A percentile compares a stretch with the other conserved stretches of the same genome.
Evolutionary conservation across 2,329 filamentous ascomycete genomes (phyloP).

Genomic region (Volutella citrinella): DNA sequence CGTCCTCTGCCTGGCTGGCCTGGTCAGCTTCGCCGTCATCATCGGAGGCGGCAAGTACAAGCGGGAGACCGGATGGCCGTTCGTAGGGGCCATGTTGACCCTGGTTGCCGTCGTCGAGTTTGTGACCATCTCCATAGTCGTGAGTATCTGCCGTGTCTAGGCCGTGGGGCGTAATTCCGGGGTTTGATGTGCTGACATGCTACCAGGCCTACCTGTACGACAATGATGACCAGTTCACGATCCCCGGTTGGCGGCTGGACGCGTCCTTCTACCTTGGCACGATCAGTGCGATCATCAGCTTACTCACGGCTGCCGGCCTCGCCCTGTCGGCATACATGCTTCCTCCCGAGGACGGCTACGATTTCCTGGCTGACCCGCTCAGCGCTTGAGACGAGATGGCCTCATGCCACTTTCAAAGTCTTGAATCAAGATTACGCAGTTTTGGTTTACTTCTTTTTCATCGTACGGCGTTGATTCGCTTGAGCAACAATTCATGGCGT

Average conservation of each 20-base stretch:
- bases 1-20: conserved; percentile 74
- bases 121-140: conserved; percentile 77
- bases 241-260: conserved; percentile 76
- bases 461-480: no score
- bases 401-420: neutral
- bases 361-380: conserved; percentile 54
- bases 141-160: conserved; percentile 57
- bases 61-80: conserved; percentile 78
- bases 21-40: conserved; percentile 78
- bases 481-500: no score
- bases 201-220: conserved; percentile 81
- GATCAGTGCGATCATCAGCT: conserved; percentile 50
- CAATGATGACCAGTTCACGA: conserved; percentile 77
- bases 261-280: conserved; percentile 72
- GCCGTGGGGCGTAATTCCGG: no score
- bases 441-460: neutral
- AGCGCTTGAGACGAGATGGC: conserved; percentile 46
- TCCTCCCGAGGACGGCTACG: conserved; percentile 81
- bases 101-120: conserved; percentile 68
- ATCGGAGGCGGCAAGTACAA: conserved; percentile 75
- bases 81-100: conserved; percentile 64
- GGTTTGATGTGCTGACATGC: no score
- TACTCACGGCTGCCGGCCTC: conserved; percentile 56
- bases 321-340: conserved; percentile 66
- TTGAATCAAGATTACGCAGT: neutral